Conservation (phyloP, 78 protist species). For the Polysphondylium violaceum region DNA sequence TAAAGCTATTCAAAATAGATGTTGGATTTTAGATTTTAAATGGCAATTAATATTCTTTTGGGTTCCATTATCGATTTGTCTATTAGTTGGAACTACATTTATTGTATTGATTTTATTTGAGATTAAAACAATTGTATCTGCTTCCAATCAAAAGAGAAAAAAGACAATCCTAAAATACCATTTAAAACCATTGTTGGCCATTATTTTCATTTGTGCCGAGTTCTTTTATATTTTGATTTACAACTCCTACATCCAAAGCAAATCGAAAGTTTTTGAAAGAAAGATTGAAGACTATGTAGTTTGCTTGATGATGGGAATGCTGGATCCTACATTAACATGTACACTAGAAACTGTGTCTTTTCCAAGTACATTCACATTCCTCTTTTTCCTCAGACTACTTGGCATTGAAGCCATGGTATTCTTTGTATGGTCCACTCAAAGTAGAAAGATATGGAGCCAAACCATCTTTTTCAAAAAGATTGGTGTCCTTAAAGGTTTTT, state of each 20-base stretch:
- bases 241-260: neutral
- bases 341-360: neutral
- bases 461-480: no score
- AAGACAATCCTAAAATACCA: conserved; percentile 1
- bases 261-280: neutral
- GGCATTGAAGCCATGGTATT: conserved; percentile 46
- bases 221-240: conserved; percentile 28
- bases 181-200: conserved; percentile 2
- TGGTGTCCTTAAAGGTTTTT: no score
- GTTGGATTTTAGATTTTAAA: conserved; percentile 4
- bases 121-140: conserved; percentile 1
- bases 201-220: neutral
- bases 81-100: neutral
- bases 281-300: neutral
- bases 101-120: conserved; percentile 16
- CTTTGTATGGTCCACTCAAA: conserved; percentile 18
- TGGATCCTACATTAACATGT: neutral
- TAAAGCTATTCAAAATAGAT: neutral
- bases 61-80: conserved; percentile 15
- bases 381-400: conserved; percentile 2
- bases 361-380: neutral
- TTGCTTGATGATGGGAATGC: neutral
- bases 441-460: conserved; percentile 49
- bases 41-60: conserved; percentile 34
- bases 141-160: neutral